These are phyloP conservation scores for Yamadazyma pseudoaaseri DNA, from an alignment of 1,139 yeast genomes.

Conservation along the genomic window DNA sequence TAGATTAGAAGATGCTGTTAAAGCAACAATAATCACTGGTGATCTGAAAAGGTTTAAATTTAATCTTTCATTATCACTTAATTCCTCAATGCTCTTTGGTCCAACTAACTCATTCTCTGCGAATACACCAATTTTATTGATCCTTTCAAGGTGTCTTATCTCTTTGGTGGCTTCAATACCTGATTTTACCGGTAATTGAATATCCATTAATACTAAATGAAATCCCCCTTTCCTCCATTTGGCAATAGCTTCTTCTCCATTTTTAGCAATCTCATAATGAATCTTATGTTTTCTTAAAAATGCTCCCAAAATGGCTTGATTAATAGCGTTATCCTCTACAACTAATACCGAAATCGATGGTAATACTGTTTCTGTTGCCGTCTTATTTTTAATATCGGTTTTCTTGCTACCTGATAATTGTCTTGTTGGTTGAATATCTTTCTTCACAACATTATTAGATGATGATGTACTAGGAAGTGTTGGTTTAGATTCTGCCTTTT, in stretches of 20 bases:
- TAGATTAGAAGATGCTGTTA: slow-evolving; percentile 83
- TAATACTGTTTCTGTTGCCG: slow-evolving; percentile 34
- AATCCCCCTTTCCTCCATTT: slow-evolving; percentile 92
- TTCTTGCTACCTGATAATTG: slow-evolving; percentile 15
- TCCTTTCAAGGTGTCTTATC: slow-evolving; percentile 76
- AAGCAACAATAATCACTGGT: slow-evolving; percentile 93
- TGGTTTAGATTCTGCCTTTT: background rate
- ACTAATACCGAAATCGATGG: slow-evolving; percentile 89
- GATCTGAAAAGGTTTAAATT: slow-evolving; percentile 68
- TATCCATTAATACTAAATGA: slow-evolving; percentile 91
- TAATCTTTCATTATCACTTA: slow-evolving; percentile 41
- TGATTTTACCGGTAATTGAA: slow-evolving; percentile 89
- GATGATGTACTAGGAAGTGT: background rate
- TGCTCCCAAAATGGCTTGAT: slow-evolving; percentile 91
- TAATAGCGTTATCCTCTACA: slow-evolving; percentile 94
- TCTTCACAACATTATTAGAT: background rate
- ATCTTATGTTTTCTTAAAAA: slow-evolving; percentile 84
- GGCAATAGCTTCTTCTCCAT: slow-evolving; percentile 90
- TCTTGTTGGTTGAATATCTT: slow-evolving; percentile 7
- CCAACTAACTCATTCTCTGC: slow-evolving; percentile 43
- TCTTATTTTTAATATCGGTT: slow-evolving; percentile 8
- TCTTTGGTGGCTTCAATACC: slow-evolving; percentile 93
- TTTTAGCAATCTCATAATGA: slow-evolving; percentile 81
- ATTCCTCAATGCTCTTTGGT: slow-evolving; percentile 19
- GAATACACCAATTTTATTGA: slow-evolving; percentile 81